Evolutionary conservation across 495 filamentous ascomycete species (phyloP).

Genomic region (Neurospora discreta): DNA sequence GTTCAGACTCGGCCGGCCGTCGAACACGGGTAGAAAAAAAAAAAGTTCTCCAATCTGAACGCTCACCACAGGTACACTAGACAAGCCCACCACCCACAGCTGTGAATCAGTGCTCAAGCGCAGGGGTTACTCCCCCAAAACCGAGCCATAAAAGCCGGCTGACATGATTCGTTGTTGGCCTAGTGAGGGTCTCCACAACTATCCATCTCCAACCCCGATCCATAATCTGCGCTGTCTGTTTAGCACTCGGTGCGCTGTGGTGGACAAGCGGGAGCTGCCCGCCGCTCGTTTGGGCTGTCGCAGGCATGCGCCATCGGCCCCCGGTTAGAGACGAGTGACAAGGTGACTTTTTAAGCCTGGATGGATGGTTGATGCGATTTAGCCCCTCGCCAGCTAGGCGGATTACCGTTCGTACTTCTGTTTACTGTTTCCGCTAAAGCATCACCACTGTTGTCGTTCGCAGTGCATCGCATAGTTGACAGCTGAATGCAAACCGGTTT

Average conservation of each 20-base stretch:
- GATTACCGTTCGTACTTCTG: background rate
- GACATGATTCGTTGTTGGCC: constrained; percentile 9
- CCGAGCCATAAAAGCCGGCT: constrained; percentile 7
- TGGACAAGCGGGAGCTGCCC: background rate
- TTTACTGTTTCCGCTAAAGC: background rate
- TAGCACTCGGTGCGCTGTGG: background rate
- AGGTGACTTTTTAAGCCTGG: background rate
- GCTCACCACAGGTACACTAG: constrained; percentile 1
- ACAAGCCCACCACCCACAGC: background rate
- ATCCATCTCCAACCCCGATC: background rate
- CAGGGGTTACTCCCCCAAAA: constrained; percentile 12
- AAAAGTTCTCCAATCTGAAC: constrained; percentile 22
- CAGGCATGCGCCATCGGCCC: background rate
- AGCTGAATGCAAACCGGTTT: background rate
- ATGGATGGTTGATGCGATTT: background rate
- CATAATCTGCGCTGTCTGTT: background rate
- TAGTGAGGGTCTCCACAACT: background rate
- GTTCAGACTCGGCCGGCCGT: constrained; percentile 5
- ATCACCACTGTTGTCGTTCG: background rate
- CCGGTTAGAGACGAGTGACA: background rate
- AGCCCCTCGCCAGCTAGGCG: background rate
- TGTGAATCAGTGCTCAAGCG: background rate
- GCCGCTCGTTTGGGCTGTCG: background rate
- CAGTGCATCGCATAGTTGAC: background rate
- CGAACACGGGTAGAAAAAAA: constrained; percentile 16